A percentile compares a stretch with the other conserved stretches of the same genome.
phyloP scores from a whole-genome alignment of 106 monocot species.

The Dendrobium huoshanense region DNA sequence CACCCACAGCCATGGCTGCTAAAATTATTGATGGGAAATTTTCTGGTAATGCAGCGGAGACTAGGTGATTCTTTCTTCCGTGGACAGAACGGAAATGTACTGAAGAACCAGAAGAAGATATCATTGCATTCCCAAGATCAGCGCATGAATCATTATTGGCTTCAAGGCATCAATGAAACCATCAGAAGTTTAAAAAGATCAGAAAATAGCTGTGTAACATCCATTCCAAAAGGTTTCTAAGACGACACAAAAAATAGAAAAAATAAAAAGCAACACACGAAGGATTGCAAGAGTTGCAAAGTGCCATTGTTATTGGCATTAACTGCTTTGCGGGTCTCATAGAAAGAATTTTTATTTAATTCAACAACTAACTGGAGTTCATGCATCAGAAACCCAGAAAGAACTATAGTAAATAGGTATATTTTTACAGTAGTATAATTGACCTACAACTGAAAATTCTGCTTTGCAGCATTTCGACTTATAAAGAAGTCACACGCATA shows the following conservation, averaged over 20 bases:
- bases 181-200: not conserved
- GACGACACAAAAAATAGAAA: not conserved
- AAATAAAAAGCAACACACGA: not conserved
- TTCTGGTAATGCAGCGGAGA: constrained; percentile 53
- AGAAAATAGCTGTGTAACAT: not conserved
- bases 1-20: constrained; percentile 56
- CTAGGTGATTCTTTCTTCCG: constrained; percentile 9
- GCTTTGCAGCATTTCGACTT: no score
- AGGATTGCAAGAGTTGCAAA: not conserved
- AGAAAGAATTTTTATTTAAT: not conserved
- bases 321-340: not conserved
- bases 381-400: no score
- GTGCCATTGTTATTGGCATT: not conserved
- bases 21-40: constrained; percentile 50
- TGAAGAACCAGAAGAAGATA: not conserved
- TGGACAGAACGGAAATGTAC: not conserved
- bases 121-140: not conserved
- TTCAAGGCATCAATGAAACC: not conserved
- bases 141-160: not conserved
- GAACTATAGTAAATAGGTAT: no score
- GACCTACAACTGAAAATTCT: no score
- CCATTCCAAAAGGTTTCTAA: not conserved
- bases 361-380: not conserved
- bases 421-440: no score
- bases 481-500: no score